Conservation (phyloP, 2,329 filamentous ascomycete genomes). For the Fusarium nanum region DNA sequence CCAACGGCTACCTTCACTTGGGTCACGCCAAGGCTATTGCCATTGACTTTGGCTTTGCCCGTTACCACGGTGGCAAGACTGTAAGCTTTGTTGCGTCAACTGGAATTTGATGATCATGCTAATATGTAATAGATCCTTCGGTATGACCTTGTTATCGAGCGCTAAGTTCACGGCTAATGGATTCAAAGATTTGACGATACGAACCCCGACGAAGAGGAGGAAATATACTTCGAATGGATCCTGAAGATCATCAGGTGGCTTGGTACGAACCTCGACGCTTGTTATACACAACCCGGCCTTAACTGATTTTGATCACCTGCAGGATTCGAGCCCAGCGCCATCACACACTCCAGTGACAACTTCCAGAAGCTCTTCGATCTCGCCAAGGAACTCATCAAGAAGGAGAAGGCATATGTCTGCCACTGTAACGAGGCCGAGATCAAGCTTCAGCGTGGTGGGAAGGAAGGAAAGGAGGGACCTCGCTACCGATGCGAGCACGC, state of each 20-base stretch:
- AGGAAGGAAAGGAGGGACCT: conserved; percentile 70
- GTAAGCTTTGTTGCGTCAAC: conserved; percentile 34
- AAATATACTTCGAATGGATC: conserved; percentile 90
- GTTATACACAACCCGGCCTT: background rate
- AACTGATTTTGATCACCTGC: conserved; percentile 8
- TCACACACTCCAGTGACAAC: conserved; percentile 92
- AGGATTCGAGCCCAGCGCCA: conserved; percentile 77
- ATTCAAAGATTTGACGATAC: conserved; percentile 86
- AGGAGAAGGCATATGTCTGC: conserved; percentile 84
- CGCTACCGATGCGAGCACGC: conserved; percentile 86
- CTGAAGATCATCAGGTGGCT: conserved; percentile 87
- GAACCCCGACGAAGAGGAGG: conserved; percentile 92
- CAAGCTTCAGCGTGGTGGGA: conserved; percentile 86
- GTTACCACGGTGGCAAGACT: conserved; percentile 78
- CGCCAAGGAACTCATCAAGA: conserved; percentile 83
- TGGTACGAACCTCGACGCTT: conserved; percentile 30
- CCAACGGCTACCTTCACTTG: conserved; percentile 93
- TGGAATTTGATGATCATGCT: conserved; percentile 7
- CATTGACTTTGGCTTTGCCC: conserved; percentile 95
- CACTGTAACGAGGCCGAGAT: conserved; percentile 86
- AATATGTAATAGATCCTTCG: conserved; percentile 46
- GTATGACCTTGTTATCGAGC: conserved; percentile 29
- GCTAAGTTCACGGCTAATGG: conserved; percentile 16
- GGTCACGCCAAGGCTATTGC: conserved; percentile 96
- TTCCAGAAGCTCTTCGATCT: conserved; percentile 89